Evolutionary conservation across 2,329 filamentous ascomycete species (phyloP).

Genomic region (Hypoxylon sp.): DNA sequence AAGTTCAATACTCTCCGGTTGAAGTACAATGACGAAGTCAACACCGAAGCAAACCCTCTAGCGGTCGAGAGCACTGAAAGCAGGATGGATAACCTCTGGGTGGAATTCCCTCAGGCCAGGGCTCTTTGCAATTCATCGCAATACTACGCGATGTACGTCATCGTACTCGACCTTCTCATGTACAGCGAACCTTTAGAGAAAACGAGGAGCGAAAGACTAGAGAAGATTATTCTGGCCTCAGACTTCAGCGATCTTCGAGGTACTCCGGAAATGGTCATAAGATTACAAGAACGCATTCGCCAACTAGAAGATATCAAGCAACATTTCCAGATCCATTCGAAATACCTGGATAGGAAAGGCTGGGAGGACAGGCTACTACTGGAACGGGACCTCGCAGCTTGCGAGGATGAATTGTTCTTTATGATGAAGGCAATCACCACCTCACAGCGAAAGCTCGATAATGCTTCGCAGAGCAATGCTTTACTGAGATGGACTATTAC

Average conservation of each 20-base stretch:
- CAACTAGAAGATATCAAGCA: slow-evolving; percentile 97
- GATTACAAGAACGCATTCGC: slow-evolving; percentile 90
- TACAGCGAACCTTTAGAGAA: slow-evolving; percentile 98
- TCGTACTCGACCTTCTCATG: slow-evolving; percentile 93
- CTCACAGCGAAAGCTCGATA: slow-evolving; percentile 88
- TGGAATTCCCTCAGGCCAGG: slow-evolving; percentile 93
- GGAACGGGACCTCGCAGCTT: slow-evolving; percentile 88
- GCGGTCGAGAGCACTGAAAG: slow-evolving; percentile 74
- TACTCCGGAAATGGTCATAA: slow-evolving; percentile 91
- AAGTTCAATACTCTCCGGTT: slow-evolving; percentile 98
- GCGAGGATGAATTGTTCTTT: slow-evolving; percentile 98
- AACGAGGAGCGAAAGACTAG: slow-evolving; percentile 92
- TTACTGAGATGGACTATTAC: slow-evolving; percentile 92
- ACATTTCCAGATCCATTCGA: slow-evolving; percentile 93
- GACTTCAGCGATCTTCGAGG: slow-evolving; percentile 98
- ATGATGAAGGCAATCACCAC: slow-evolving; percentile 99
- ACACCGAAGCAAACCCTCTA: slow-evolving; percentile 68
- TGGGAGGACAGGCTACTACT: slow-evolving; percentile 93
- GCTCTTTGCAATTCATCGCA: slow-evolving; percentile 98
- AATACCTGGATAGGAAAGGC: slow-evolving; percentile 86
- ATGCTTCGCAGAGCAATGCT: slow-evolving; percentile 79
- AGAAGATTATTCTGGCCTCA: slow-evolving; percentile 98
- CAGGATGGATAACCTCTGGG: slow-evolving; percentile 95
- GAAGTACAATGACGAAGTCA: slow-evolving; percentile 96
- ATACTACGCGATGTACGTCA: slow-evolving; percentile 98